Conservation (phyloP, 83 land plant species). For the Picea mariana region DNA sequence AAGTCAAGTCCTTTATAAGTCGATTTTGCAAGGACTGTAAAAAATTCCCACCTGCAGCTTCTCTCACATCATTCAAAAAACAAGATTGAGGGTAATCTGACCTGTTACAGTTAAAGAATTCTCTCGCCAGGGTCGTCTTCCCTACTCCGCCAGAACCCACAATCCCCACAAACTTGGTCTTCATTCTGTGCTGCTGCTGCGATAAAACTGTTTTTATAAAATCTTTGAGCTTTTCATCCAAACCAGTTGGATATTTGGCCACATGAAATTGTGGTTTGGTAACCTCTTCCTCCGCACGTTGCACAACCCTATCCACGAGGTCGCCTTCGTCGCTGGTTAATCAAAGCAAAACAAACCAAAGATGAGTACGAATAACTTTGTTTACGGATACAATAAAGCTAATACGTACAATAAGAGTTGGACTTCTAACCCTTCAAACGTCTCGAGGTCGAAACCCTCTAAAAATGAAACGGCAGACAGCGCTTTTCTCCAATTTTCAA, state of each 20-base stretch:
- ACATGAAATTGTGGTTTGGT: background rate
- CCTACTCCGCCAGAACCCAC: background rate
- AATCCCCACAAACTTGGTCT: background rate
- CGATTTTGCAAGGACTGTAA: background rate
- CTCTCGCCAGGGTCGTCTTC: background rate
- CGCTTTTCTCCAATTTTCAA: too few species aligned
- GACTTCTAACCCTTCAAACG: too few species aligned
- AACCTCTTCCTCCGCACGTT: background rate
- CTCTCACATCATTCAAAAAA: background rate
- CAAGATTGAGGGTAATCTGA: background rate
- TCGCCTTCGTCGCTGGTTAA: background rate
- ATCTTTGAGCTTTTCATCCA: background rate
- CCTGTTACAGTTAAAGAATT: background rate
- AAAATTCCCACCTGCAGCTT: background rate
- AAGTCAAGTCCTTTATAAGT: background rate
- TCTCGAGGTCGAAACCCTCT: too few species aligned
- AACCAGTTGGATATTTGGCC: background rate
- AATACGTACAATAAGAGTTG: too few species aligned
- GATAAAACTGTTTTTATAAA: background rate
- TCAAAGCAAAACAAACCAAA: background rate
- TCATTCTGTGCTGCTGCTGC: too few species aligned
- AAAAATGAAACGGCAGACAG: too few species aligned
- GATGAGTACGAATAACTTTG: too few species aligned
- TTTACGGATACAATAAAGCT: too few species aligned
- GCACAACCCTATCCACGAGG: background rate